Base-by-base conservation (phyloP, 108 stramenopile species). In the Cyclostephanos invisitatus region DNA sequence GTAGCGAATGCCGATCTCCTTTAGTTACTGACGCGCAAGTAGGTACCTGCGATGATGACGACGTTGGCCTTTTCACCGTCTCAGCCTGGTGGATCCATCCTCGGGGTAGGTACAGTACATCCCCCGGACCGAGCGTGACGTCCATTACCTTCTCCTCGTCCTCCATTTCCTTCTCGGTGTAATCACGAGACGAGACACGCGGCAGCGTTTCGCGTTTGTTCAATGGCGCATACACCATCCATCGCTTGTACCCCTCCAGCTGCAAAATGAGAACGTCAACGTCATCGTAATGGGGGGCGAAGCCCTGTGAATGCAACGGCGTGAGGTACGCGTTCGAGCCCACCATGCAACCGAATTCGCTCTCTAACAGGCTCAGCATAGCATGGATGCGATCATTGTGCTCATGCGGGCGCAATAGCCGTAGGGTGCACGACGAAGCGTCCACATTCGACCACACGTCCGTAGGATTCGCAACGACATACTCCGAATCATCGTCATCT, bases 211-310 rank as follows among this genome's bases (percentile, higher is more conserved):
- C 86, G 27, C 35, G 36, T 50, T 89, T 84, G 24, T 77, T 68
- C 12, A 82, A 54, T 5, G 92, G 92, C 17, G 77, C 68, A 68
- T 96, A 96, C 9, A 97, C 96, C 62, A 94, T 92, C 97, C 97
- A 98, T 61, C 90, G 82, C 65, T 97, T 98, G 20, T 50, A 74
- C 10, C 97, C 98, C 74, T 97, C 93, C 38, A 96, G 70, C 75
- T 98, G 93, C 18, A 98, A 44, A 35, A 96, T 87, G 77, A 98
- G 98, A 7, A 96, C 98, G 75, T 98, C 97, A 67, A 98, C 97
- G 72, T 99, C 98, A 76, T 99, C 99, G 67, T 97, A 99, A 76
- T 99, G 99, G 0, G 99, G 98, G 8, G 99, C 97, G 81, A 99
- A 99, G 9, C 99, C 99, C 76, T 98, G 98, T n/a, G 90, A 86